Base-by-base conservation (phyloP, 2,329 filamentous ascomycete species). In the Knufia fluminis region DNA sequence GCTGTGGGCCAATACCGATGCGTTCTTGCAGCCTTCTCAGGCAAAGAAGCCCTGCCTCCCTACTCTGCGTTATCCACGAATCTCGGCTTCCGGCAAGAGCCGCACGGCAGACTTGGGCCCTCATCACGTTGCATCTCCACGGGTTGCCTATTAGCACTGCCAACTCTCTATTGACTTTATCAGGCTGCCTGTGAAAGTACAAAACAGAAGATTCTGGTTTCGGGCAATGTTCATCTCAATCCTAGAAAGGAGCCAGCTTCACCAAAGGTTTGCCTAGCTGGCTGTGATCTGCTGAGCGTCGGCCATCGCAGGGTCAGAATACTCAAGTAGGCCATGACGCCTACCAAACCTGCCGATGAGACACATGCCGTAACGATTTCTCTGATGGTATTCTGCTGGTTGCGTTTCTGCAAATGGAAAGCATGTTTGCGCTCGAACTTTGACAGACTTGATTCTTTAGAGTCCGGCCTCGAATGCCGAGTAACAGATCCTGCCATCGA, bases 241-340 rank as follows among this genome's bases (percentile, higher is more conserved):
- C 59, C 59, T 12, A 60, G 50, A 24, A 60, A 42, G 22, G 50
- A 43, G 4, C 57, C 59, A 8, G 59, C 59, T 39, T 53, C 54
- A 19, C 59, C 59, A 52, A 59, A 59, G 39, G 33, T 49, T 31
- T 50, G 52, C 33, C 36, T 46, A 35, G n/a, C 26, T 17, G 24
- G 31, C 17, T 36, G 16, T 40, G 49, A n/a, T 35, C 31, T 41
- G 23, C 41, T 38, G 14, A 23, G 23, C 12, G 46, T 38, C 26
- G 45, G 49, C 26, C 47, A 48, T 24, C 54, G 57, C 10, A 58
- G 49, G n/a, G 54, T 54, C 12, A 66, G 57, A 2, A 64, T 49
- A 16, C 62, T 66, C 46, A 62, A 54, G 46, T 64, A 62, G 28
- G 62, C 57, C 59, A 61, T 28, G 3, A 54, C 59, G 54, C 61